Evolutionary conservation across 306 rosid genomes (phyloP), one percentile per base, ranked within the genome.

Genomic region (Trichosanthes cucumerina): DNA sequence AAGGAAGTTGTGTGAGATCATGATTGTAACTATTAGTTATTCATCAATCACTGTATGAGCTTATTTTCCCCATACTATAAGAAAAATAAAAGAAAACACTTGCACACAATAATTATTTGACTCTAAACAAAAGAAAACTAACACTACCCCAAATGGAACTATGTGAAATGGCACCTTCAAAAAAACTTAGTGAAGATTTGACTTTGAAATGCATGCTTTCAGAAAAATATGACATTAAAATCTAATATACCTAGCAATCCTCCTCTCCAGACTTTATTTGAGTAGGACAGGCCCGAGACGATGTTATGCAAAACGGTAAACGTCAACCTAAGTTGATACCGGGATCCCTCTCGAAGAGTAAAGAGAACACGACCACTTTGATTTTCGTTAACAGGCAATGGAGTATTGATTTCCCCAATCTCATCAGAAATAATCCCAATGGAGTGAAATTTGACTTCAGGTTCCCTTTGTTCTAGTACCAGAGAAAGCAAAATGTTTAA

Each of bases 261-360:
- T 78, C 87, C 91, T 89, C 90, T 93, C 98, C 98, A 92, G 59
- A 94, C 97, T 43, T 89, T 87, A 85, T 95, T 95, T 80, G 97
- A 85, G 85, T 92, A 92, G 9, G 87, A 58, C 77, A 95, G 89
- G 85, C 98, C 98, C 3, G 96, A 95, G 16, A 95, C 97, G 76
- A 95, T 91, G 91, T 95, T 95, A 89, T 95, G 97, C 72, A 87
- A 80, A 76, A 95, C 97, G 66, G 85, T 91, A 80, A 95, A 92
- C 36, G 87, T 79, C 31, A 95, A 83, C 91, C 88, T 88, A 76
- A 92, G 92, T 85, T 81, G 97, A 79, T 88, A 95, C 75, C 79
- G 82, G 52, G 96, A 94, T 23, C 96, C 94, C 62, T 90, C 98
- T 50, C 52, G 60, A 82, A 94, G 91, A 76, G 93, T 86, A 83